These are phyloP conservation scores for Hanseniaspora taiwanica DNA, from an alignment of 805 yeast genomes.

Conservation along the genomic window DNA sequence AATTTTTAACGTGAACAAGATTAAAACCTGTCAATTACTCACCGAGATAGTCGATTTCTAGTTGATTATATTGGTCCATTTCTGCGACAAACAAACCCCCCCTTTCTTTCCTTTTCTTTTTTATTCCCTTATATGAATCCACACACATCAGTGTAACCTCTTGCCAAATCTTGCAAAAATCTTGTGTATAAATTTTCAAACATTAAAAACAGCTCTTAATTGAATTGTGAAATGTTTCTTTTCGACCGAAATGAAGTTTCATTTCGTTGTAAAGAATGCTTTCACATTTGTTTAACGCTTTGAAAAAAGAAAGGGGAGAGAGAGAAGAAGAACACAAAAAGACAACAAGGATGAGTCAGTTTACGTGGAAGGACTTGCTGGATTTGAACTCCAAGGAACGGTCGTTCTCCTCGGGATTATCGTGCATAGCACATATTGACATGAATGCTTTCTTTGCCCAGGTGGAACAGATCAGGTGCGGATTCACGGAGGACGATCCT, in stretches of 20 bases:
- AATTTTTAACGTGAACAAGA: constrained; percentile 86
- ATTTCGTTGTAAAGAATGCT: no score
- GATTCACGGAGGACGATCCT: constrained; percentile 54
- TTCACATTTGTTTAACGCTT: no score
- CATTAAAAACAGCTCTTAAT: no score
- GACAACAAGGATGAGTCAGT: constrained; percentile 28
- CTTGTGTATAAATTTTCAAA: no score
- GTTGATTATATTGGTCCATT: constrained; percentile 55
- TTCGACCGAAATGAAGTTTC: neutral
- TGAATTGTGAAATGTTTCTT: neutral
- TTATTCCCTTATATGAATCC: neutral
- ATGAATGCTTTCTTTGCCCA: constrained; percentile 95
- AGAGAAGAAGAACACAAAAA: no score
- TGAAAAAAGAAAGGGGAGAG: no score
- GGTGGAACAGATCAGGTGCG: constrained; percentile 69
- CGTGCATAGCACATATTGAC: constrained; percentile 78
- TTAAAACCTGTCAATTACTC: constrained; percentile 49
- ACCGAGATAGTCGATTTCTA: constrained; percentile 34
- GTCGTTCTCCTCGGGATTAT: constrained; percentile 52
- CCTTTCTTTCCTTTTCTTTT: neutral
- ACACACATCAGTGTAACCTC: neutral
- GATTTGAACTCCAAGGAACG: constrained; percentile 32
- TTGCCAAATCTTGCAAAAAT: neutral
- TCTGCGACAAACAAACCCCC: constrained; percentile 36
- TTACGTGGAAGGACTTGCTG: constrained; percentile 35